A percentile compares a stretch with the other conserved stretches of the same genome.
Evolutionary conservation across 1,284 basidiomycete genomes (phyloP).

Genomic region (Puccinia triticina): DNA sequence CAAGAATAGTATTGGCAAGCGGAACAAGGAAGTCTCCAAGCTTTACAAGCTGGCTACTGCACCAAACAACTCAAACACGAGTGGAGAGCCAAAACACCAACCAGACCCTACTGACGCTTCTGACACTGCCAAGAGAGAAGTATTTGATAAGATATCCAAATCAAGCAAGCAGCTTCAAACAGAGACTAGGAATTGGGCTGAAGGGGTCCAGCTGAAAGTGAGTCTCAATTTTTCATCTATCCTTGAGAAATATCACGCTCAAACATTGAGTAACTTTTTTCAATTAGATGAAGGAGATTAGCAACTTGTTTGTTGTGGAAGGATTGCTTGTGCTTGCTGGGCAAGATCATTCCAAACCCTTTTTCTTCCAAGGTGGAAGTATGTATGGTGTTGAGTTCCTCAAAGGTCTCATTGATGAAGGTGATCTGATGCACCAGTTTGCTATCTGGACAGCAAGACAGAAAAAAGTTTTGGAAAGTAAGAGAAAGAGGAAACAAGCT

Average conservation of each 20-base stretch:
- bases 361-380: constrained; percentile 21
- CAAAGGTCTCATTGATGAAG: neutral
- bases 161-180: neutral
- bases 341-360: constrained; percentile 3
- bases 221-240: neutral
- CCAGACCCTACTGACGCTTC: neutral
- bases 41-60: neutral
- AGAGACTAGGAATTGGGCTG: neutral
- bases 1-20: neutral
- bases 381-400: neutral
- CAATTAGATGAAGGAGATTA: constrained; percentile 9
- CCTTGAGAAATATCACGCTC: neutral
- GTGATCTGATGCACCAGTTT: constrained; percentile 6
- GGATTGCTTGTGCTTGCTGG: constrained; percentile 8
- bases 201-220: constrained; percentile 7
- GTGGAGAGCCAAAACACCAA: too few relatives aligned
- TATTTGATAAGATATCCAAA: neutral
- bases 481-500: neutral
- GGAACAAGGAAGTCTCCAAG: neutral
- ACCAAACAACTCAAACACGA: too few relatives aligned
- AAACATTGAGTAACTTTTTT: neutral
- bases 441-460: neutral
- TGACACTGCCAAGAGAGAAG: neutral
- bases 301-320: constrained; percentile 4
- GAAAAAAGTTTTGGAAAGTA: neutral